phyloP scores from a whole-genome alignment of 768 basidiomycete genomes.

The Suillus lakei region DNA sequence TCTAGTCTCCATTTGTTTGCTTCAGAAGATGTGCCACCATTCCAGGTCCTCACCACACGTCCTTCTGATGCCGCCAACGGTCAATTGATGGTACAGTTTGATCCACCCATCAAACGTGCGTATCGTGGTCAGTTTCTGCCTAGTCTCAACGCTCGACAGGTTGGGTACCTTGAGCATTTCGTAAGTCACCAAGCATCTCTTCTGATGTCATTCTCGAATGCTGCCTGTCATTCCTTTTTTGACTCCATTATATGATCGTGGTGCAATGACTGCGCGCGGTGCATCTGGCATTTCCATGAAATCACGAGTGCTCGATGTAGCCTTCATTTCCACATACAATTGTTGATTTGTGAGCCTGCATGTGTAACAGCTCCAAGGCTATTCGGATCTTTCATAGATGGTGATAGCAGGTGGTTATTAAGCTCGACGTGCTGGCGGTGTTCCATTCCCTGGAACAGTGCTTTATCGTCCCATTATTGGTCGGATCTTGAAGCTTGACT shows the following conservation, averaged over 20 bases:
- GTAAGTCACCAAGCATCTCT: neutral
- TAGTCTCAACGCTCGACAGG: neutral
- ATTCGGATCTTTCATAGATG: conserved; percentile 6
- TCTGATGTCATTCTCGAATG: neutral
- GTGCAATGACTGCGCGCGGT: neutral
- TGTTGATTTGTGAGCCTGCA: neutral
- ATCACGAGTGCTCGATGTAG: neutral
- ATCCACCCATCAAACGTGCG: neutral
- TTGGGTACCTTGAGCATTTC: neutral
- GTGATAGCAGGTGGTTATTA: neutral
- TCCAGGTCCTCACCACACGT: neutral
- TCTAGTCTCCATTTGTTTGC: conserved; percentile 1
- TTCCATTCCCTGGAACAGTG: neutral
- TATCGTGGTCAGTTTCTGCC: neutral
- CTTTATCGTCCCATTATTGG: neutral
- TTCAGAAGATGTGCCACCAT: neutral
- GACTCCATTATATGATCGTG: conserved; percentile 2
- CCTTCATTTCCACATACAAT: neutral
- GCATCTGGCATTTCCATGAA: neutral
- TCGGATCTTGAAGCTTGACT: neutral
- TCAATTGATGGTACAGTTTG: neutral
- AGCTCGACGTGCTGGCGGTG: neutral
- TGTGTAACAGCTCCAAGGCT: conserved; percentile 1
- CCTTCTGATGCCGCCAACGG: neutral
- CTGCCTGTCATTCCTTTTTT: neutral